A percentile compares a stretch with the other conserved stretches of the same genome.
Evolutionary conservation across 176 grass and related monocot genomes (phyloP).

Genomic region (Phyllostachys edulis): DNA sequence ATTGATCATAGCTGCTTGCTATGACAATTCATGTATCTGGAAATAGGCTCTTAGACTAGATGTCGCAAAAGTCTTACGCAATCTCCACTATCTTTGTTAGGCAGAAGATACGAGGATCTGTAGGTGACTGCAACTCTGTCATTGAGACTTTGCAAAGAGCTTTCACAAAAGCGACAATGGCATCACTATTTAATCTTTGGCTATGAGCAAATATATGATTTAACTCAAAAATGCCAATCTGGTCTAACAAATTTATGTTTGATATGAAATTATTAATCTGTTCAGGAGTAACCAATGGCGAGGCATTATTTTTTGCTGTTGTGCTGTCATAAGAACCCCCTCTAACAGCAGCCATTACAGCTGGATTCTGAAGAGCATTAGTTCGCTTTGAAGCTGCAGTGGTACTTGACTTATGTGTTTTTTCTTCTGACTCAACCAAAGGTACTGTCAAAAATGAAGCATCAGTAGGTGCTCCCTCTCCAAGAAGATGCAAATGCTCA

Average conservation of each 20-base stretch:
- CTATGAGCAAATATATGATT: conserved; percentile 99
- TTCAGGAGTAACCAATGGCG: conserved; percentile 72
- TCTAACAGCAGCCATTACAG: conserved; percentile 85
- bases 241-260: conserved; percentile 93
- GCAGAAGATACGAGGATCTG: conserved; percentile 94
- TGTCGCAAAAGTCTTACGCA: conserved; percentile 68
- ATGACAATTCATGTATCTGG: conserved; percentile 26
- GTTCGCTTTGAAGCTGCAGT: conserved; percentile 54
- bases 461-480: conserved; percentile 92
- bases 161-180: conserved; percentile 99
- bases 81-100: conserved; percentile 99
- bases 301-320: conserved; percentile 58
- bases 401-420: conserved; percentile 38
- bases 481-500: conserved; percentile 92
- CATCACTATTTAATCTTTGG: conserved; percentile 93
- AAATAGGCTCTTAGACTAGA: conserved; percentile 19
- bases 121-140: conserved; percentile 84
- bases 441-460: conserved; percentile 87
- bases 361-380: conserved; percentile 91
- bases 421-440: conserved; percentile 61
- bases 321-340: conserved; percentile 98
- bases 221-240: conserved; percentile 96
- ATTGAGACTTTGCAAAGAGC: conserved; percentile 98
- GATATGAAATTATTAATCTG: conserved; percentile 96
- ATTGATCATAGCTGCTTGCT: not conserved